These are phyloP conservation scores for Penicillium olsonii DNA, from an alignment of 2,329 filamentous ascomycete genomes.

Conservation along the genomic window DNA sequence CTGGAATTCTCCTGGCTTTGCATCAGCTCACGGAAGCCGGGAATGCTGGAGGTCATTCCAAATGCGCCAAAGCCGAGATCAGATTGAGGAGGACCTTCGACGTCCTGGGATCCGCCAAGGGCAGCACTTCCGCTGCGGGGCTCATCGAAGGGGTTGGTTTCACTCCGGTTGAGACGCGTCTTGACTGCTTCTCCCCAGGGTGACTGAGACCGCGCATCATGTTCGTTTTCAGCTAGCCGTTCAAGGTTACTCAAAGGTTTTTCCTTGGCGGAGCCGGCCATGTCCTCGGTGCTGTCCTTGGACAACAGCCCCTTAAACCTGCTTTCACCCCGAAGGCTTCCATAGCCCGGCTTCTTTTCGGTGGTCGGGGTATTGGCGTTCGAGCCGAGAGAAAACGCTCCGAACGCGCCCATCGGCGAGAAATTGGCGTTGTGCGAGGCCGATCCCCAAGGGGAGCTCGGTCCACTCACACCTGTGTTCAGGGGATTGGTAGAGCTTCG, in stretches of 20 bases:
- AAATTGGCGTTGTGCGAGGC: conserved; percentile 64
- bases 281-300: conserved; percentile 72
- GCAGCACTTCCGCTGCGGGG: conserved; percentile 64
- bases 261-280: conserved; percentile 54
- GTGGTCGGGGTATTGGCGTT: conserved; percentile 55
- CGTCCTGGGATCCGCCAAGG: conserved; percentile 73
- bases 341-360: conserved; percentile 72
- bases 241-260: conserved; percentile 56
- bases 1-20: conserved; percentile 59
- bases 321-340: conserved; percentile 71
- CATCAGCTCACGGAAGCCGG: conserved; percentile 59
- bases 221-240: conserved; percentile 55
- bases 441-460: conserved; percentile 60
- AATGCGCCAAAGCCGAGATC: conserved; percentile 62
- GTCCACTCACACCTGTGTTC: conserved; percentile 49
- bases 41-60: conserved; percentile 60
- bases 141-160: conserved; percentile 53
- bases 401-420: conserved; percentile 80
- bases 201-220: conserved; percentile 48
- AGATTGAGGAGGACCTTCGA: conserved; percentile 31
- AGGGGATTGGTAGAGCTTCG: conserved; percentile 58
- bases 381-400: conserved; percentile 73
- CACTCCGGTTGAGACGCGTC: conserved; percentile 50
- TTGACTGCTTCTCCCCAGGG: conserved; percentile 54
- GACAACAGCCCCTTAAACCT: conserved; percentile 82